These are phyloP conservation scores for Roridomyces roridus DNA, from an alignment of 768 basidiomycete species.

Conservation along the genomic window DNA sequence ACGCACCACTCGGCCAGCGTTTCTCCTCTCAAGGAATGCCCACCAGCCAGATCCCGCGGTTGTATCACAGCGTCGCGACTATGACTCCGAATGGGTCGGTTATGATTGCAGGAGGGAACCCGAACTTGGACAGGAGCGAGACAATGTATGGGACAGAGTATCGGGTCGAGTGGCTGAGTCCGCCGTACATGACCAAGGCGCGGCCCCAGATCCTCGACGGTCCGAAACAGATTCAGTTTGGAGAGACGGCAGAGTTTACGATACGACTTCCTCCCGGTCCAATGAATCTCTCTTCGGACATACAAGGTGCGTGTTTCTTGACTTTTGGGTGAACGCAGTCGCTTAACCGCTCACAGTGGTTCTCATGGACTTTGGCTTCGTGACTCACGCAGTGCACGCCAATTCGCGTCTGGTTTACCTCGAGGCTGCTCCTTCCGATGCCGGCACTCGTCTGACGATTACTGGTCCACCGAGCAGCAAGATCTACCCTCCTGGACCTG, in stretches of 20 bases:
- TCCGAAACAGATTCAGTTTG: constrained; percentile 49
- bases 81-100: constrained; percentile 73
- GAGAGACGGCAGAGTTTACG: constrained; percentile 50
- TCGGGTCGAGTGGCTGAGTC: constrained; percentile 84
- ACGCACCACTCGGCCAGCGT: constrained; percentile 56
- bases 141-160: constrained; percentile 84
- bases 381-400: constrained; percentile 79
- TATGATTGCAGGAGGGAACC: constrained; percentile 86
- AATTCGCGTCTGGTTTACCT: constrained; percentile 82
- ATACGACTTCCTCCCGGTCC: constrained; percentile 45
- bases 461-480: constrained; percentile 66
- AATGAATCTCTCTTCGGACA: constrained; percentile 36
- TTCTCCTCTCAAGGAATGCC: constrained; percentile 67
- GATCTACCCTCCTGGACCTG: constrained; percentile 84
- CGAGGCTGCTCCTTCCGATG: constrained; percentile 42
- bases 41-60: constrained; percentile 68
- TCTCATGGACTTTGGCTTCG: constrained; percentile 83
- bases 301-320: constrained; percentile 53
- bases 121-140: constrained; percentile 80
- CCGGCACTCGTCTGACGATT: constrained; percentile 56
- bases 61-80: constrained; percentile 88
- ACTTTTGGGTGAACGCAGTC: neutral
- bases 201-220: constrained; percentile 57
- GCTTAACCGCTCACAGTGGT: constrained; percentile 49
- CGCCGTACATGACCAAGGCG: constrained; percentile 74